phyloP scores from a whole-genome alignment of 169 alveolate species.

The Eimeria sp. region DNA sequence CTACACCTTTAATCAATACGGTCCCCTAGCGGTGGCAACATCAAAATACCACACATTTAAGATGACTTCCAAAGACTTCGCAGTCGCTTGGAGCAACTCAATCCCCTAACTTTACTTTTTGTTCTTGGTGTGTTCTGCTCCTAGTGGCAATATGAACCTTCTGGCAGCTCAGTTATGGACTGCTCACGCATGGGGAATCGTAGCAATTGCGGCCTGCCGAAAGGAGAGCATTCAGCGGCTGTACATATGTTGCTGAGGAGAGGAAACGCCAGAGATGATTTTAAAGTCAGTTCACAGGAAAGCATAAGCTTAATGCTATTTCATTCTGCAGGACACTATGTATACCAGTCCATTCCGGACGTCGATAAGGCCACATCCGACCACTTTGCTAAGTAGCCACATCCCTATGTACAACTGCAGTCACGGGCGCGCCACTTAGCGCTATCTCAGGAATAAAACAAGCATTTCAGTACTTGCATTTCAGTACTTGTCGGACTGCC shows the following conservation, averaged over 20 bases:
- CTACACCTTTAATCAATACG: neutral
- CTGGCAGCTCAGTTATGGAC: neutral
- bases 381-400: neutral
- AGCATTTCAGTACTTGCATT: too few relatives aligned
- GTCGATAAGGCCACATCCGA: neutral
- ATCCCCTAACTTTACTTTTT: neutral
- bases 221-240: neutral
- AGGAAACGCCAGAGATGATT: neutral
- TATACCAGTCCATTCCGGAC: neutral
- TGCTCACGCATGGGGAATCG: neutral
- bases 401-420: neutral
- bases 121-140: neutral
- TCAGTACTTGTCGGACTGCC: neutral
- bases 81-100: neutral
- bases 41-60: neutral
- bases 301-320: neutral
- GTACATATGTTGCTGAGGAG: neutral
- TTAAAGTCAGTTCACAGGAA: neutral
- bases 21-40: too few relatives aligned
- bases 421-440: neutral
- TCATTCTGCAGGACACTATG: neutral
- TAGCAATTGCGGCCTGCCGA: neutral
- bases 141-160: neutral
- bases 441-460: neutral
- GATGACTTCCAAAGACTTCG: neutral